Percentiles rank a stretch among this genome's conserved stretches.
phyloP scores from a whole-genome alignment of 164 flowering plant genomes.

The Umbilicus rupestris region DNA sequence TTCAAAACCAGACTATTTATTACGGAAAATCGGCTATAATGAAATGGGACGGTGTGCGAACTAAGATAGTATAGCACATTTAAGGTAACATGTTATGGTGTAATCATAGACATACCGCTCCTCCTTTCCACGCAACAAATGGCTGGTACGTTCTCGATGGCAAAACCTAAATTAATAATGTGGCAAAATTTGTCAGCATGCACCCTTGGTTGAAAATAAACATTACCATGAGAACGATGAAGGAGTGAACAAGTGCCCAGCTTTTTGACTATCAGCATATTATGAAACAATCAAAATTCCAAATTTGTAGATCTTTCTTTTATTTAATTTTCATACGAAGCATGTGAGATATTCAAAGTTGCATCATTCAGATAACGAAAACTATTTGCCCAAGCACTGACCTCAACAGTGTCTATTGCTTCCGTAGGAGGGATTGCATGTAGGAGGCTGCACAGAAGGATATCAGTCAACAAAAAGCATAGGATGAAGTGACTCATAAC shows the following conservation, averaged over 20 bases:
- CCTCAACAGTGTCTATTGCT: constrained; percentile 98
- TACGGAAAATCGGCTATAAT: not conserved
- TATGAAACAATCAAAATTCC: not conserved
- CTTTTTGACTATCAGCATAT: not conserved
- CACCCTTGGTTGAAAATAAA: not conserved
- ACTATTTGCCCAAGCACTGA: constrained; percentile 14
- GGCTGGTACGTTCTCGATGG: constrained; percentile 65
- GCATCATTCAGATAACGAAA: not conserved
- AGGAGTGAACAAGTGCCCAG: not conserved
- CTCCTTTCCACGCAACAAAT: constrained; percentile 88
- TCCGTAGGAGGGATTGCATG: constrained; percentile 92
- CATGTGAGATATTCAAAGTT: not conserved
- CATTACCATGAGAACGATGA: not conserved
- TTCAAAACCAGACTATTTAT: not conserved
- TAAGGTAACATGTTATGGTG: not conserved
- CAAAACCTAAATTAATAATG: constrained; percentile 45
- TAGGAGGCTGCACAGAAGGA: constrained; percentile 52
- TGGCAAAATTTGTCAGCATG: not conserved
- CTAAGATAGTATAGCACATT: not conserved
- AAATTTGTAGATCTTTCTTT: not conserved
- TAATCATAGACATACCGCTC: constrained; percentile 52
- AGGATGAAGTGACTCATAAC: not conserved
- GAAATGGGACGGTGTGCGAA: not conserved
- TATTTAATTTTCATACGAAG: no score
- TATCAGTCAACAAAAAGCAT: not conserved